phyloP scores from a whole-genome alignment of 345 rosid species.

The Eucalyptus virginea region DNA sequence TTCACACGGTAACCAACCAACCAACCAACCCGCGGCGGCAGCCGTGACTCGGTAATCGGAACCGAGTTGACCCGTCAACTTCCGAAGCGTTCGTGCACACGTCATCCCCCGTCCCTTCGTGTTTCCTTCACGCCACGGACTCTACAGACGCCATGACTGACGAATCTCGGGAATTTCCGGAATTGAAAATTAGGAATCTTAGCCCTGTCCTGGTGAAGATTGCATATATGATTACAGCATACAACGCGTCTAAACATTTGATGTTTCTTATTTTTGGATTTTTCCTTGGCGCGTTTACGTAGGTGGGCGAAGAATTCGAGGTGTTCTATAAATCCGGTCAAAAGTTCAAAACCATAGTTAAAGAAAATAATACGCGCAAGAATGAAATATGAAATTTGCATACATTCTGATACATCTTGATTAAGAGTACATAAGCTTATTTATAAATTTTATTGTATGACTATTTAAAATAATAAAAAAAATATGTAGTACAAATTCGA shows the following conservation, averaged over 20 bases:
- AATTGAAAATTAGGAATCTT: not conserved
- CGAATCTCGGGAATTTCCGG: not conserved
- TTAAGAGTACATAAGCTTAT: not conserved
- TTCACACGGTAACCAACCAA: not conserved
- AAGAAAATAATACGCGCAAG: no score
- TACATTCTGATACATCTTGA: not conserved
- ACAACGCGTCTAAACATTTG: not conserved
- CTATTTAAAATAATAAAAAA: no score
- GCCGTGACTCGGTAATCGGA: not conserved
- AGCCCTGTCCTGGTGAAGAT: not conserved
- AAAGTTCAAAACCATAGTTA: not conserved
- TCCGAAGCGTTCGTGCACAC: not conserved
- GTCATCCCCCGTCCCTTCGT: fast-evolving
- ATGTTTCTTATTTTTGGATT: not conserved
- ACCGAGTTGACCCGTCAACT: not conserved
- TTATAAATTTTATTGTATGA: no score
- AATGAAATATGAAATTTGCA: not conserved
- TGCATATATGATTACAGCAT: not conserved
- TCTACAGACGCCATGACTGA: not conserved
- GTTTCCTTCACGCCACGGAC: not conserved
- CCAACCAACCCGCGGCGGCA: not conserved
- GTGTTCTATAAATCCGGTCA: not conserved
- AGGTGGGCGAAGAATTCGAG: not conserved
- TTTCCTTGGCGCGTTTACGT: not conserved
- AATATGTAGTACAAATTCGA: no score